Conservation (phyloP, 2,329 filamentous ascomycete genomes). For the Pestalotiopsis sp. region DNA sequence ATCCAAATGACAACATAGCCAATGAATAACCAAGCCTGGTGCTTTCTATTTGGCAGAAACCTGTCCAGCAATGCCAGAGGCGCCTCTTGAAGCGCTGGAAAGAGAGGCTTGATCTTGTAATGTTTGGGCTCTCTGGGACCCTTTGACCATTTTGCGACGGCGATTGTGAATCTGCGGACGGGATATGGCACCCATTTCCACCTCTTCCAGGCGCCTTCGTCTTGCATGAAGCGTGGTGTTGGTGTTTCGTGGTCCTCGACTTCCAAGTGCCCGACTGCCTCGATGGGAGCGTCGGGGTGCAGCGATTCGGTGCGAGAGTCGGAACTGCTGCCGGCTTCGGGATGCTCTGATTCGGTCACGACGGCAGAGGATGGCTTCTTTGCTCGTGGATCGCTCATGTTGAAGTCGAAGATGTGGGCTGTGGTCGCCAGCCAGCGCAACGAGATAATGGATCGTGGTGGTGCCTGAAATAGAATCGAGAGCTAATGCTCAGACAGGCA, state of each 20-base stretch:
- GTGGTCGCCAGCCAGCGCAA: not conserved
- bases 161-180: slow-evolving; percentile 44
- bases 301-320: slow-evolving; percentile 23
- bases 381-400: slow-evolving; percentile 6
- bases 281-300: slow-evolving; percentile 28
- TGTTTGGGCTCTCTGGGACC: slow-evolving; percentile 55
- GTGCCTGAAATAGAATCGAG: not conserved
- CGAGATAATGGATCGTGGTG: not conserved
- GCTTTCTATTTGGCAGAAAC: slow-evolving; percentile 58
- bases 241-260: slow-evolving; percentile 48
- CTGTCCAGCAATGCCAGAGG: slow-evolving; percentile 65
- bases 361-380: slow-evolving; percentile 11
- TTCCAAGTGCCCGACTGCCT: slow-evolving; percentile 36
- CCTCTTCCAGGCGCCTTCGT: slow-evolving; percentile 49
- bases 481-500: not conserved
- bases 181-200: slow-evolving; percentile 62
- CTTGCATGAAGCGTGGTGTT: slow-evolving; percentile 62
- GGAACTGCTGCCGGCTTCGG: not conserved
- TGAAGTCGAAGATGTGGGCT: not conserved
- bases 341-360: slow-evolving; percentile 2
- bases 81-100: slow-evolving; percentile 66
- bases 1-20: slow-evolving; percentile 68
- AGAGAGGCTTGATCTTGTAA: slow-evolving; percentile 57
- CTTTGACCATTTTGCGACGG: slow-evolving; percentile 48
- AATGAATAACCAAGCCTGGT: slow-evolving; percentile 59